These are phyloP conservation scores for Sclerotinia subarctica DNA, from an alignment of 2,329 filamentous ascomycete genomes.

Conservation along the genomic window DNA sequence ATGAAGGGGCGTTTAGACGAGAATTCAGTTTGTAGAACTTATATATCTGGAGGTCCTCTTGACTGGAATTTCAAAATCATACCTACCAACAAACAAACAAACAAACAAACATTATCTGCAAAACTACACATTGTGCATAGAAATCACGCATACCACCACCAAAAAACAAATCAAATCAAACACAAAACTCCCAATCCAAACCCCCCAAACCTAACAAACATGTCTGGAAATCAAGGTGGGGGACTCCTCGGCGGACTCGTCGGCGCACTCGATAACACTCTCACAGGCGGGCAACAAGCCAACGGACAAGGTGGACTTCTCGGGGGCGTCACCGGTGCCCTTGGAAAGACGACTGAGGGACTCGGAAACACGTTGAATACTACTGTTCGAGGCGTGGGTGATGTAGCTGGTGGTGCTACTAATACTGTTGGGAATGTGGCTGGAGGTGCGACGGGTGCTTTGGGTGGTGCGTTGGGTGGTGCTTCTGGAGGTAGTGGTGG, in stretches of 20 bases:
- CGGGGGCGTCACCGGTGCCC: slow-evolving; percentile 36
- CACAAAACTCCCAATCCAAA: not conserved
- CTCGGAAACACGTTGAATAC: slow-evolving; percentile 38
- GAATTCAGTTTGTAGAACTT: not conserved
- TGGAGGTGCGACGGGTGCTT: slow-evolving; percentile 6
- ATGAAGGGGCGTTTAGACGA: not conserved
- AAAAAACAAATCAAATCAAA: not conserved
- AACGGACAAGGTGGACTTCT: slow-evolving; percentile 42
- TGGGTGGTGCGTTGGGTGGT: slow-evolving; percentile 22
- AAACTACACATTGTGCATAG: not conserved
- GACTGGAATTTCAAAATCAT: not conserved
- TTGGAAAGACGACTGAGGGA: slow-evolving; percentile 41
- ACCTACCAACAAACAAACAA: not conserved
- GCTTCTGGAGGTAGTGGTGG: slow-evolving; percentile 1
- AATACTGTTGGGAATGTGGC: slow-evolving; percentile 18
- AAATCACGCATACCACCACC: not conserved
- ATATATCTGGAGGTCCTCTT: slow-evolving; percentile 1
- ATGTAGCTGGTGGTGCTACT: slow-evolving; percentile 36
- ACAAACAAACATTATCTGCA: no score
- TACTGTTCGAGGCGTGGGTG: slow-evolving; percentile 37
- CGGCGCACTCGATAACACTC: slow-evolving; percentile 40
- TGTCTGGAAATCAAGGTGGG: slow-evolving; percentile 18
- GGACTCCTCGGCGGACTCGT: slow-evolving; percentile 27
- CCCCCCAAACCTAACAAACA: not conserved
- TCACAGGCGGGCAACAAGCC: slow-evolving; percentile 42